Evolutionary conservation across 192 early-diverging fungal genomes (phyloP), one percentile per base, ranked within the genome.

Genomic region (Geranomyces michiganensis): DNA sequence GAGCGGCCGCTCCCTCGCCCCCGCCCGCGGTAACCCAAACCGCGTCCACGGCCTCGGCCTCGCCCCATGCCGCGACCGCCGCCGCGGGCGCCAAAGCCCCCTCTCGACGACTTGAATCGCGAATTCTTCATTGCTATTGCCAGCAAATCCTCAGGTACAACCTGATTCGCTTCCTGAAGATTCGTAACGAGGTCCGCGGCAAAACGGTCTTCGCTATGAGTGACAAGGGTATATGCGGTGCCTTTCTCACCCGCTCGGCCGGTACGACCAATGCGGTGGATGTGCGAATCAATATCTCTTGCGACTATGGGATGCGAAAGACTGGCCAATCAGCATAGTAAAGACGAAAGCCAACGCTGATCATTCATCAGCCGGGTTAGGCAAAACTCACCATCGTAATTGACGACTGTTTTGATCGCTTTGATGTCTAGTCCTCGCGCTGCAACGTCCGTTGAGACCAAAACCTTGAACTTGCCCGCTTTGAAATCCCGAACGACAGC

Each of bases 181-280:
- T 92, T 75, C 44, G 45, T 29, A 10, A 80, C 80, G 31, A 80
- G 71, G 15, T 78, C 70, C 31, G 53, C 78, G 0, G 78, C 80
- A 67, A 79, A 82, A 14, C 72, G 49, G 32, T 91, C 80, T 82
- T 96, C 95, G 72, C 92, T 92, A 56, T 91, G 82, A 10, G 94
- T 96, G 67, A 99, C 94, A 67, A 97, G 86, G 33, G 97, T 99
- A 71, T 95, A 93, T 26, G 95, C 90, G 31, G 79, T 88, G 56
- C 97, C 95, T 77, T 87, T 94, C 80, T 91, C 89, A 56, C 97
- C 97, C 56, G 94, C 97, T 68, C 97, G 90, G 9, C 93, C 97
- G 9, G 97, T 99, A 69, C 97, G 90, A 21, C 97, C 97, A 72
- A 94, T 94, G 51, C 97, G 90, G 72, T 94, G 93, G 3, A 91